phyloP scores from a whole-genome alignment of 495 filamentous ascomycete species.

The Mytilinidion resinicola region DNA sequence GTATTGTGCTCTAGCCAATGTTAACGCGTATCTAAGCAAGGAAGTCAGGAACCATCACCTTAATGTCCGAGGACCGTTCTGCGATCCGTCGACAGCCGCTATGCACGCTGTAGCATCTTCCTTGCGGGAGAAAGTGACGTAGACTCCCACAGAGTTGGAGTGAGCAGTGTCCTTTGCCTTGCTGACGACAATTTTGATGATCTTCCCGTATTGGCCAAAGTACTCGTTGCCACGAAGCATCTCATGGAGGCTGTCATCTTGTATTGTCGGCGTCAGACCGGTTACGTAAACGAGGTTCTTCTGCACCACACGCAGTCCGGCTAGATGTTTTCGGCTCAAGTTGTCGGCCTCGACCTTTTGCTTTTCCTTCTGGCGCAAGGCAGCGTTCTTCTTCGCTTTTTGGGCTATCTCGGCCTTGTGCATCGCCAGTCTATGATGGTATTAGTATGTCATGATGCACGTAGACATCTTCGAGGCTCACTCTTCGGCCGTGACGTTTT shows the following conservation, averaged over 20 bases:
- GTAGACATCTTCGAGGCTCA: slow-evolving; percentile 41
- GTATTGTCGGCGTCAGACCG: slow-evolving; percentile 81
- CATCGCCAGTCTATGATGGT: slow-evolving; percentile 28
- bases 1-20: slow-evolving; percentile 66
- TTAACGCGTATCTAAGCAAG: slow-evolving; percentile 25
- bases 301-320: slow-evolving; percentile 90
- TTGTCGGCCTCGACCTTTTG: slow-evolving; percentile 95
- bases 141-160: slow-evolving; percentile 84
- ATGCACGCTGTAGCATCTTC: slow-evolving; percentile 86
- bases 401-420: slow-evolving; percentile 77
- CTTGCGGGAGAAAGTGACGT: slow-evolving; percentile 89
- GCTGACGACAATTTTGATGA: slow-evolving; percentile 97
- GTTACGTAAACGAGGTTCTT: slow-evolving; percentile 99
- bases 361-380: slow-evolving; percentile 86
- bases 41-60: slow-evolving; percentile 40
- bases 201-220: slow-evolving; percentile 98
- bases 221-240: slow-evolving; percentile 84
- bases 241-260: slow-evolving; percentile 82
- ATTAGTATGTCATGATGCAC: slow-evolving; percentile 9
- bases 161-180: slow-evolving; percentile 75
- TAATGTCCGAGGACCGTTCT: slow-evolving; percentile 79
- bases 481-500: slow-evolving; percentile 90
- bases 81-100: slow-evolving; percentile 80
- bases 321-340: slow-evolving; percentile 87
- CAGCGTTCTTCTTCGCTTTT: slow-evolving; percentile 85